Conservation (phyloP, 176 grass and related monocot species). For the Aegilops longissima region DNA sequence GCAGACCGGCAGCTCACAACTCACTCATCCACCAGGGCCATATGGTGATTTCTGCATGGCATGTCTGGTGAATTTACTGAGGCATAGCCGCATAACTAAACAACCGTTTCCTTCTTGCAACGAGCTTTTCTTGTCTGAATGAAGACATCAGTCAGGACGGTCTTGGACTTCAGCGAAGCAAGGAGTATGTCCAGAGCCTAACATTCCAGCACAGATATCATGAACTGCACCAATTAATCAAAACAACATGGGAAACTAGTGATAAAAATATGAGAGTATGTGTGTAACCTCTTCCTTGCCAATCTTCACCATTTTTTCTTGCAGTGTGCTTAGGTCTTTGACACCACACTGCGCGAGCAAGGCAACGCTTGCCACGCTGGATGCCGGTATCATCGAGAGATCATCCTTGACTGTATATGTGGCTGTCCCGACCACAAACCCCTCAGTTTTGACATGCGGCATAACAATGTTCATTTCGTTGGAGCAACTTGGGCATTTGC, state of each 20-base stretch:
- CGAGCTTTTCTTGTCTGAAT: not conserved
- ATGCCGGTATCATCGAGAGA: conserved; percentile 1
- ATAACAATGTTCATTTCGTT: not conserved
- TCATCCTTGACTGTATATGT: conserved; percentile 11
- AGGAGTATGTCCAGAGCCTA: conserved; percentile 27
- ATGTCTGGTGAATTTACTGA: too few relatives aligned
- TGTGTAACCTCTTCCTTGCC: conserved; percentile 17
- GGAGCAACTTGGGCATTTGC: not conserved
- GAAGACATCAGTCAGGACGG: conserved; percentile 27
- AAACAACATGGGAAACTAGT: not conserved
- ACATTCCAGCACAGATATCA: not conserved
- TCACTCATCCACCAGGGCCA: not conserved
- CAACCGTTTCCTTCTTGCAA: conserved; percentile 22
- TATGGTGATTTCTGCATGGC: too few relatives aligned
- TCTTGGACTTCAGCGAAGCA: conserved; percentile 33
- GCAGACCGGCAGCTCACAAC: not conserved
- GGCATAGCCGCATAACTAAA: not conserved
- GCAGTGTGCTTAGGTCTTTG: not conserved
- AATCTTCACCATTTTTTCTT: conserved; percentile 16
- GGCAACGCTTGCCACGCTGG: conserved; percentile 17
- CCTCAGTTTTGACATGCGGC: not conserved
- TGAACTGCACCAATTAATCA: not conserved
- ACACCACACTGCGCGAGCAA: conserved; percentile 18
- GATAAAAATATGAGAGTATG: not conserved
- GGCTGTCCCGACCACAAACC: not conserved